These are phyloP conservation scores for Eudorina sp. DNA, from an alignment of 139 green algal genomes.

Conservation along the genomic window DNA sequence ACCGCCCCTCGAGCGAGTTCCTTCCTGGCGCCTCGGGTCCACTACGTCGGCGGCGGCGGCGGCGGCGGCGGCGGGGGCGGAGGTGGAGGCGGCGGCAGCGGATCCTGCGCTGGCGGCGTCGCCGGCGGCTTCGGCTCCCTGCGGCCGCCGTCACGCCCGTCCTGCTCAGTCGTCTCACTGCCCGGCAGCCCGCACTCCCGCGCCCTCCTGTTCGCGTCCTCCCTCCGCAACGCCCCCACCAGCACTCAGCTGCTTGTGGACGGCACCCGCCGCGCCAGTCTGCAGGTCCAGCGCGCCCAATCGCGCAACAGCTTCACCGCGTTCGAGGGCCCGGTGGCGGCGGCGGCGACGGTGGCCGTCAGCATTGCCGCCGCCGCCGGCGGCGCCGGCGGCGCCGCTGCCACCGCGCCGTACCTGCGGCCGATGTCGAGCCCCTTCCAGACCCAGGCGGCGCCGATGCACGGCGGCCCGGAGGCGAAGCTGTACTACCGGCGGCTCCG, in stretches of 20 bases:
- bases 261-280: not conserved
- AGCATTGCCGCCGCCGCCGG: not conserved
- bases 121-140: not conserved
- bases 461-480: too few relatives aligned
- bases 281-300: not conserved
- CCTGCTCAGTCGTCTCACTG: not conserved
- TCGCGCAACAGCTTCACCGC: not conserved
- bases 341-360: too few relatives aligned
- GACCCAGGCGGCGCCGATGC: too few relatives aligned
- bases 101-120: not conserved
- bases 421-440: not conserved
- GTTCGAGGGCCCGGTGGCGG: not conserved
- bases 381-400: not conserved
- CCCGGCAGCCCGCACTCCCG: not conserved
- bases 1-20: not conserved
- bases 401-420: not conserved
- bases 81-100: not conserved
- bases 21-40: not conserved
- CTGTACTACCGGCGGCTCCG: too few relatives aligned
- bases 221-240: not conserved
- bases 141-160: not conserved
- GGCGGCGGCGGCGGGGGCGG: not conserved
- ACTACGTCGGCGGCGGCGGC: not conserved
- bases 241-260: constrained; percentile 8
- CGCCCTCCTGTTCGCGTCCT: not conserved